phyloP scores from a whole-genome alignment of 2,329 filamentous ascomycete genomes.

The Claviceps cyperi region DNA sequence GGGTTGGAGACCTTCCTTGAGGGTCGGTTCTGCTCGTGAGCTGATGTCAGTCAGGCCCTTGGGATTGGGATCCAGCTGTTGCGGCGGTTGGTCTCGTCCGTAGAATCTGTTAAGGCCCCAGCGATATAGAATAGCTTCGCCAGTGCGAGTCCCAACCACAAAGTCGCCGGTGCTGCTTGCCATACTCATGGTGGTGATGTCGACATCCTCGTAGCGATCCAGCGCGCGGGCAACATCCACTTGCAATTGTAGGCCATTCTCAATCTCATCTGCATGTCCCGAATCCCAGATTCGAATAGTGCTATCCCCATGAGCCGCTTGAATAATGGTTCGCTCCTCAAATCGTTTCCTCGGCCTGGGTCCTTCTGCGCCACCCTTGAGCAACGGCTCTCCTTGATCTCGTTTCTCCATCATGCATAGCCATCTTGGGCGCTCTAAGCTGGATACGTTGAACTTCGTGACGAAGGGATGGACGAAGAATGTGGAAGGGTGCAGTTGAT shows the following conservation, averaged over 20 bases:
- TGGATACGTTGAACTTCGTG: constrained; percentile 54
- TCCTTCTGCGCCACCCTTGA: constrained; percentile 66
- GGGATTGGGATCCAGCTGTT: constrained; percentile 41
- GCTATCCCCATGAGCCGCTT: constrained; percentile 80
- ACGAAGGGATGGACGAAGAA: constrained; percentile 86
- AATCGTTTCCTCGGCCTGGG: constrained; percentile 58
- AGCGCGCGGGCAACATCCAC: constrained; percentile 75
- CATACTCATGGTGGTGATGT: constrained; percentile 67
- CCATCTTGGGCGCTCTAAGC: constrained; percentile 69
- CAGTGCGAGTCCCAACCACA: constrained; percentile 62
- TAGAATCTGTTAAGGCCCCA: constrained; percentile 71
- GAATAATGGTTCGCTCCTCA: constrained; percentile 70
- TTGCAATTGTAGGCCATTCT: constrained; percentile 70
- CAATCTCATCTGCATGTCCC: constrained; percentile 83
- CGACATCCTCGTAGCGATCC: constrained; percentile 61
- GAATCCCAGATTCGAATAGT: constrained; percentile 88
- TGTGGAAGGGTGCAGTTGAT: constrained; percentile 77
- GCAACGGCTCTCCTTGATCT: constrained; percentile 59
- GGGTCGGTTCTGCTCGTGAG: constrained; percentile 50
- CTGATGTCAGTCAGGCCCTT: constrained; percentile 64
- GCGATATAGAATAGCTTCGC: constrained; percentile 76
- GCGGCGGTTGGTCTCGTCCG: constrained; percentile 41
- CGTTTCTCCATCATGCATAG: constrained; percentile 79
- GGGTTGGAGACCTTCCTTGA: constrained; percentile 74
- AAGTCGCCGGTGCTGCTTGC: constrained; percentile 72